Conservation (phyloP, 192 early-diverging fungal species). For the Gonapodya sp. region DNA sequence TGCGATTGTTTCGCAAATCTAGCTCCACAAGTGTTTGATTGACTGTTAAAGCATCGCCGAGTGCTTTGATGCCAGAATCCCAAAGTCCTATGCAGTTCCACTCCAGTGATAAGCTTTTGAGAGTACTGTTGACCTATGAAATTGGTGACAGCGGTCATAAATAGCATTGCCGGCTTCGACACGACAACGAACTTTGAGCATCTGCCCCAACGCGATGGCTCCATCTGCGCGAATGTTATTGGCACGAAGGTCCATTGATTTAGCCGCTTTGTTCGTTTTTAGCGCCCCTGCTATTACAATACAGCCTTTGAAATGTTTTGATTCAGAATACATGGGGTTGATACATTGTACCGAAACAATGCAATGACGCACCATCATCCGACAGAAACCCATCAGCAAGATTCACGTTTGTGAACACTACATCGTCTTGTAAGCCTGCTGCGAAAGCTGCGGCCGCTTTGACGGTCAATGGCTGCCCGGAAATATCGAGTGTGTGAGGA, state of each 20-base stretch:
- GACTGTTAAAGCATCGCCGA: conserved; percentile 41
- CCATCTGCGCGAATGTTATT: conserved; percentile 49
- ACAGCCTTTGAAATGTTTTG: conserved; percentile 22
- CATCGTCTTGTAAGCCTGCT: conserved; percentile 14
- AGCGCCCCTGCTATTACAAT: conserved; percentile 36
- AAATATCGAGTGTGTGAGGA: not conserved
- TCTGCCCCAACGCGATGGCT: conserved; percentile 41
- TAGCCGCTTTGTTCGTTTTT: conserved; percentile 38
- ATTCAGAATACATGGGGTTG: not conserved
- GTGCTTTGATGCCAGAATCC: conserved; percentile 36
- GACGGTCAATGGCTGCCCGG: not conserved
- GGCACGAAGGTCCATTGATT: conserved; percentile 36
- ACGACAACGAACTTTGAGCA: conserved; percentile 35
- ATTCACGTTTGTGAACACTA: conserved; percentile 22
- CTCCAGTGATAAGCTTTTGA: conserved; percentile 40
- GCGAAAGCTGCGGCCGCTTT: not conserved
- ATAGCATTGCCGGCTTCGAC: not conserved
- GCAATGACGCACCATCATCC: conserved; percentile 33
- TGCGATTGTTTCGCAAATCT: conserved; percentile 50
- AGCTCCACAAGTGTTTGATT: conserved; percentile 36
- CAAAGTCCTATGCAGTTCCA: conserved; percentile 58
- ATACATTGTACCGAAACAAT: no score
- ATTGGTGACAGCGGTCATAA: not conserved
- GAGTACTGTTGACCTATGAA: conserved; percentile 24
- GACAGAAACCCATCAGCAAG: conserved; percentile 43